Base-by-base conservation (phyloP, 805 yeast species). In the Pichia cephalocereana region DNA sequence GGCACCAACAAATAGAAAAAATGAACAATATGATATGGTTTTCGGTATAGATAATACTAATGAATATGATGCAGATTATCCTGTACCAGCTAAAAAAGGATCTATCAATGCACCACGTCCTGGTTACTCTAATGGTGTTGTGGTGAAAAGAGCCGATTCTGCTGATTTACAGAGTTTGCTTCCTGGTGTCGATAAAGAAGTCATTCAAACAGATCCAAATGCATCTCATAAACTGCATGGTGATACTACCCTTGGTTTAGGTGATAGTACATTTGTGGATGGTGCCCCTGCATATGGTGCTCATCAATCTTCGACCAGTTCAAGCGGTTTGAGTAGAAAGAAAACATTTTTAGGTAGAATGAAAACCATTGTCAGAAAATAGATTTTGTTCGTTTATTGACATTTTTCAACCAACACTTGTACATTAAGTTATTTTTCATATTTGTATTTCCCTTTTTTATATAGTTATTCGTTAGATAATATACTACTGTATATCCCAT, bases 221-320 rank as follows among this genome's bases (percentile, higher is more conserved):
- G 69, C 67, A 14, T 43, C 52, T 3, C 41, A 44, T 17, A 83
- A 80, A 78, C 86, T 32, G 74, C 96, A 91, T 63, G 99, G 99
- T 18, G 77, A 79, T 43, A 75, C 85, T 3, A 86, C 97, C 1
- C 74, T 83, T 46, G 99, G 99, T 1, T 73, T 93, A 40, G 99
- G 99, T 3, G 78, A 91, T 1, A 77, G 96, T 2, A 91, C 99
- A 0, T 91, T 91, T 62, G 63, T 91, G 52, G 96, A 93, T 64
- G 99, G 26, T 23, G 26, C 26, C 6, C 26, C 98, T 14, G 99
- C 97, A 6, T 61, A 56, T 45, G 64, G 64, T 28, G 51, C 44
- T 12, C 10, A 30, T 10, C 32, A 30, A 30, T 12, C 14, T 8
- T 28, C 47, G 9, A 42, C 45, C 8, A 68, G 83, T 45, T 65